phyloP scores from a whole-genome alignment of 1,284 basidiomycete species.

The Taiwanofungus camphoratus region DNA sequence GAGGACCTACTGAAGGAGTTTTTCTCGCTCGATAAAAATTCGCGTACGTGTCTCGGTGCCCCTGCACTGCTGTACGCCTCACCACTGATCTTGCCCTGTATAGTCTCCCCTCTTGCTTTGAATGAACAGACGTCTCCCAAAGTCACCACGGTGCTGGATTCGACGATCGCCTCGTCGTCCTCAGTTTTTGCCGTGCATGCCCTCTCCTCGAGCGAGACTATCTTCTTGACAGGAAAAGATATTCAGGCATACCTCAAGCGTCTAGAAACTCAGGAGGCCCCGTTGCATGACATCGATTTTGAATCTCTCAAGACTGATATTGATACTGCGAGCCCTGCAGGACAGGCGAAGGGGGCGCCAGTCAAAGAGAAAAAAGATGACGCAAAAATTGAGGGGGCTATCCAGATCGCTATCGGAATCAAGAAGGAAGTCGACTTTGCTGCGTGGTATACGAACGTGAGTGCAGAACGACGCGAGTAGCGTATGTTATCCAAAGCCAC shows the following conservation, averaged over 20 bases:
- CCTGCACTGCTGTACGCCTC: too few species aligned
- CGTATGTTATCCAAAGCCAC: background rate
- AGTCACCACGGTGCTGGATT: slow-evolving; percentile 73
- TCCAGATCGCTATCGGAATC: slow-evolving; percentile 89
- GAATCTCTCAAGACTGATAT: slow-evolving; percentile 49
- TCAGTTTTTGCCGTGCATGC: slow-evolving; percentile 72
- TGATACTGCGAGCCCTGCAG: slow-evolving; percentile 29
- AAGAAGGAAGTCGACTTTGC: slow-evolving; percentile 95
- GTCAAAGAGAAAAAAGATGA: slow-evolving; percentile 62
- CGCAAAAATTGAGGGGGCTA: slow-evolving; percentile 79
- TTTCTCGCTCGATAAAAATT: slow-evolving; percentile 82
- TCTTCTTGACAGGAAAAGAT: slow-evolving; percentile 75
- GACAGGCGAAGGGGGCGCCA: slow-evolving; percentile 34
- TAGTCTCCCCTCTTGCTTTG: slow-evolving; percentile 79
- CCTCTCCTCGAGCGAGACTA: slow-evolving; percentile 61
- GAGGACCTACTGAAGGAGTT: slow-evolving; percentile 87
- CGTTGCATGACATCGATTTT: slow-evolving; percentile 74
- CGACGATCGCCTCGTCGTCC: slow-evolving; percentile 62
- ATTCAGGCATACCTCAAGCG: slow-evolving; percentile 68
- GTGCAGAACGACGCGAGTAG: too few species aligned
- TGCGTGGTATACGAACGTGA: slow-evolving; percentile 89
- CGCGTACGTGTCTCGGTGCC: slow-evolving; percentile 44
- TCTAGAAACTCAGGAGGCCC: slow-evolving; percentile 58
- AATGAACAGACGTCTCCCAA: slow-evolving; percentile 69
- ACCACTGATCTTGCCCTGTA: background rate